phyloP scores from a whole-genome alignment of 352 stramenopile genomes.

The Globisporangium nunn region DNA sequence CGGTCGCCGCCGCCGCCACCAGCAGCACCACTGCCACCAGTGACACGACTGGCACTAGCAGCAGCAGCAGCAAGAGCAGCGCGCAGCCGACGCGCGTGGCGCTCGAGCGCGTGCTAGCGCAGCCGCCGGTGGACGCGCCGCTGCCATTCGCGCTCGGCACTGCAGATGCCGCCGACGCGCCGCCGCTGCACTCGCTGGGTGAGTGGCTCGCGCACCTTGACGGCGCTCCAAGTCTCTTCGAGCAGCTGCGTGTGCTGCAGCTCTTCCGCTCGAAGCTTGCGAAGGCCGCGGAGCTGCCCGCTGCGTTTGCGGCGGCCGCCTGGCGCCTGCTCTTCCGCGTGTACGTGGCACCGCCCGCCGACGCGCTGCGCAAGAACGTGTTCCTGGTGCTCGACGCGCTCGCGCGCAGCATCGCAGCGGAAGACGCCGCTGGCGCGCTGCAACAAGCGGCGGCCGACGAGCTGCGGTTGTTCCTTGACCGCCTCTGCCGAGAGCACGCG shows the following conservation, averaged over 20 bases:
- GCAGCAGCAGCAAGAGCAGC: not conserved
- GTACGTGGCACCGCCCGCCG: slow-evolving; percentile 25
- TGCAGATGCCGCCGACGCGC: slow-evolving; percentile 13
- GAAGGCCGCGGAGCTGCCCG: slow-evolving; percentile 9
- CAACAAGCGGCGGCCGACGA: slow-evolving; percentile 26
- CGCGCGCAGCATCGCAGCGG: slow-evolving; percentile 15
- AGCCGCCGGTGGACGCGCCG: slow-evolving; percentile 24
- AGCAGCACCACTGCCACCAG: not conserved
- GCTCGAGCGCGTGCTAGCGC: slow-evolving; percentile 19
- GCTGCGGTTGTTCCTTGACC: slow-evolving; percentile 27
- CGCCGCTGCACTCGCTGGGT: slow-evolving; percentile 11
- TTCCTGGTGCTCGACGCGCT: slow-evolving; percentile 50
- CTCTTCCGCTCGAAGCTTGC: slow-evolving; percentile 60
- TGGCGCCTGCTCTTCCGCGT: slow-evolving; percentile 61
- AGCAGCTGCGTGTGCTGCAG: slow-evolving; percentile 71
- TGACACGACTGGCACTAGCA: slow-evolving; percentile 11
- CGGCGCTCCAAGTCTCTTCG: slow-evolving; percentile 28
- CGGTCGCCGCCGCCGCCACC: slow-evolving; percentile 10
- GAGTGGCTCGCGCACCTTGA: slow-evolving; percentile 42
- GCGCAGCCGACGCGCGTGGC: slow-evolving; percentile 26
- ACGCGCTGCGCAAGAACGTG: slow-evolving; percentile 63
- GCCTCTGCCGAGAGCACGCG: slow-evolving; percentile 17
- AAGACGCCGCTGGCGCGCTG: slow-evolving; percentile 7
- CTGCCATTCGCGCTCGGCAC: slow-evolving; percentile 28
- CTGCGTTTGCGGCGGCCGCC: slow-evolving; percentile 21